These are phyloP conservation scores for Fragaria iinumae DNA, from an alignment of 306 rosid species.

Conservation along the genomic window DNA sequence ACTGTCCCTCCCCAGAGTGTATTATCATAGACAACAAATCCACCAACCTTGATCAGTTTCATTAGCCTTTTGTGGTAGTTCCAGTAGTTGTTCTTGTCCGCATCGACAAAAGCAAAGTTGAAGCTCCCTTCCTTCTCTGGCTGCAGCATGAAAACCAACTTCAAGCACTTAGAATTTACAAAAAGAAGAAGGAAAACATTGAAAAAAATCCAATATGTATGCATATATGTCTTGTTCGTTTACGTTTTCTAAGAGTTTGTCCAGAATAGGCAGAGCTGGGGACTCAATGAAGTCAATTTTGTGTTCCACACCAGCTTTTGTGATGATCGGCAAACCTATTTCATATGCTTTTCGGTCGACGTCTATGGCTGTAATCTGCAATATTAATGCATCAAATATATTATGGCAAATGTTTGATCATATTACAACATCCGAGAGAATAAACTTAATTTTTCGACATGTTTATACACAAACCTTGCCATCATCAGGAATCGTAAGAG, in stretches of 20 bases:
- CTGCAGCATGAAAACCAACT: conserved; percentile 27
- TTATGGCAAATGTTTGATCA: not conserved
- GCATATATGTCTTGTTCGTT: not conserved
- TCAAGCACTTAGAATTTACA: not conserved
- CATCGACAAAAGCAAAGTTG: conserved; percentile 56
- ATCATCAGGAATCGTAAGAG: conserved; percentile 53
- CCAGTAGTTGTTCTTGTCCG: conserved; percentile 51
- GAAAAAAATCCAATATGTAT: not conserved
- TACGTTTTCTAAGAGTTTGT: conserved; percentile 28
- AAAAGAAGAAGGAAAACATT: not conserved
- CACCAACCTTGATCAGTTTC: conserved; percentile 49
- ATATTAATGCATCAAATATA: not conserved
- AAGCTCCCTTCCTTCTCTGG: conserved; percentile 40
- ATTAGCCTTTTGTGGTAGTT: conserved; percentile 53
- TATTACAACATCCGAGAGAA: too few species aligned
- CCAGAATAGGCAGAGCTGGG: conserved; percentile 47
- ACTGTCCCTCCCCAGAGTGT: conserved; percentile 53
- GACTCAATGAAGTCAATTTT: conserved; percentile 59
- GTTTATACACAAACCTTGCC: conserved; percentile 37
- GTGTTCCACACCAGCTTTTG: conserved; percentile 57
- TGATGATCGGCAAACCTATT: conserved; percentile 52
- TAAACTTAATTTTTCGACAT: not conserved
- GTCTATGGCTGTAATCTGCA: conserved; percentile 60
- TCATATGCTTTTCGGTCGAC: conserved; percentile 40
- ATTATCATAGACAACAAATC: conserved; percentile 48